Evolutionary conservation across 108 stramenopile species (phyloP).

Genomic region (Cyclotella sp.): DNA sequence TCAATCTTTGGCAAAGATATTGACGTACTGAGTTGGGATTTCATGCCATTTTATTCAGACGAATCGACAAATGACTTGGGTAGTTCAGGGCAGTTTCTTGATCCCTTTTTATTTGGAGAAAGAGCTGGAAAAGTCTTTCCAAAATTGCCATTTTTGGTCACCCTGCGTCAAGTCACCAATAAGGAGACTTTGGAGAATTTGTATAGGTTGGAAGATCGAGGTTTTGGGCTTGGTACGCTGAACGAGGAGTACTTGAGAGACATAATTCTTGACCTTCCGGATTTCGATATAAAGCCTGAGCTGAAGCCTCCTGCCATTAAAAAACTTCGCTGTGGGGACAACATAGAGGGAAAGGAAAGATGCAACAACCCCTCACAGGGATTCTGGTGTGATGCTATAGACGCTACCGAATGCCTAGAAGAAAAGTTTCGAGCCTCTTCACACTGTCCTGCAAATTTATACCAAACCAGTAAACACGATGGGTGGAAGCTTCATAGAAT

Average conservation of each 20-base stretch:
- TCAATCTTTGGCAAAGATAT: conserved; percentile 29
- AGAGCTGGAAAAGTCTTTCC: conserved; percentile 15
- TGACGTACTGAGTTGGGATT: conserved; percentile 46
- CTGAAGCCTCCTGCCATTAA: conserved; percentile 10
- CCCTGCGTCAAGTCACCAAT: conserved; percentile 8
- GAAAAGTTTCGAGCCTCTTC: conserved; percentile 1
- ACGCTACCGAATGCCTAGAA: conserved; percentile 24
- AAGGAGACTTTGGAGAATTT: conserved; percentile 4
- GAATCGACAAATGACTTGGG: conserved; percentile 7
- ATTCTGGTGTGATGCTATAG: conserved; percentile 15
- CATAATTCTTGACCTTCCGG: conserved; percentile 12
- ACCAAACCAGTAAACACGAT: conserved; percentile 34
- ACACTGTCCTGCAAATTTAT: conserved; percentile 8
- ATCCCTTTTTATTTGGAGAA: conserved; percentile 31
- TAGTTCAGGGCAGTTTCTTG: conserved; percentile 14
- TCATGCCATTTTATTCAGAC: conserved; percentile 7
- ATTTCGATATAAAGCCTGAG: conserved; percentile 5
- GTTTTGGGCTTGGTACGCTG: conserved; percentile 17
- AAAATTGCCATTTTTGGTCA: conserved; percentile 23
- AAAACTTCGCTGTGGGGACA: conserved; percentile 21
- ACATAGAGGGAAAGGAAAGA: conserved; percentile 25
- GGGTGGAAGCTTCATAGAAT: conserved; percentile 41
- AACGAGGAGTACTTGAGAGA: conserved; percentile 19
- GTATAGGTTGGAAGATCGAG: conserved; percentile 15
- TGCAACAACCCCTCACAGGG: conserved; percentile 24